Conservation (phyloP, 129 eudicot genomes). For the Daucus carota region DH1_v3.0 NC_030383.2:49785501-49786000, state of each 20-base stretch:
- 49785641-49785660: not conserved
- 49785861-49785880: not conserved
- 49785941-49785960: not conserved
- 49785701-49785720: constrained; percentile 62
- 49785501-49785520: not conserved
- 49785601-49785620: not conserved
- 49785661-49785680: not conserved
- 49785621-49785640: not conserved
- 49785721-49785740: constrained; percentile 80
- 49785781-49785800: constrained; percentile 67
- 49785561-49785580: not conserved
- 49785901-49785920: not conserved
- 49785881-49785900: not conserved
- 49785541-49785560: not conserved
- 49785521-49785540: not conserved
- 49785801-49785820: not conserved
- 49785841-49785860: not conserved
- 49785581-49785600: not conserved
- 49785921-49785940: not conserved
- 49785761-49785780: constrained; percentile 74
- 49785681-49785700: not conserved
- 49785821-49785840: not conserved
- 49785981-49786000: not conserved
- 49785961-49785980: not conserved
- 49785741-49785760: constrained; percentile 90